Evolutionary conservation across 2,329 filamentous ascomycete genomes (phyloP), one percentile per base, ranked within the genome.

Genomic region (Lasiodiplodia gonubiensis): DNA sequence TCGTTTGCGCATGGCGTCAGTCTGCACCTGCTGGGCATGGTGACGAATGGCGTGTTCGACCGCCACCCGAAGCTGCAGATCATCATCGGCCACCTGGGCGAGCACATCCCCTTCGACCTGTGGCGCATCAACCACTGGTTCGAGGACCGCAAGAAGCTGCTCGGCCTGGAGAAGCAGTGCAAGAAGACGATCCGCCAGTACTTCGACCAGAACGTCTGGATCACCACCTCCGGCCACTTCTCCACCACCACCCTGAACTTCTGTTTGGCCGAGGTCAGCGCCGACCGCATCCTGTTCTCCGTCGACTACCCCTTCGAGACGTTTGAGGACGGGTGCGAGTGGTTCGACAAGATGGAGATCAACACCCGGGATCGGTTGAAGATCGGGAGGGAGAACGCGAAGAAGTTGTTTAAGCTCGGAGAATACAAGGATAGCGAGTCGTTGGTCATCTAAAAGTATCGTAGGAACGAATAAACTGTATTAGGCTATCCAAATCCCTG

Each of bases 331-430:
- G 74, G 68, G 0, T 74, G 75, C 64, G 70, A 67, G 23, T 75
- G 74, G 74, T 75, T 73, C 70, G 74, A 75, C 10, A 48, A 30
- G 2, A 42, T 60, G 33, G 65, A 42, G 33, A 27, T 60, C 5
- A 61, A 67, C 18, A 60, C 49, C 8, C 12, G 49, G 25, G 65
- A 67, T 18, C 30, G 49, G 49, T 70, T 74, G 69, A 81, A 81
- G 73, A 82, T 84, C 73, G 82, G 81, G 4, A 74, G 80, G 68
- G 81, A 82, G 66, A 83, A 84, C 73, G 81, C 82, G 52, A 82
- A 81, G 77, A 77, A 70, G 64, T 61, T 84, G 66, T 81, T 83
- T 42, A 74, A 71, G 68, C 68, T 74, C 25, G 68, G 63, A 0
- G 67, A 69, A 18, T 74, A 70, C 65, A 71, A 73, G 54, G 72